Base-by-base conservation (phyloP, 176 grass and related monocot species). In the Canna indica region DNA sequence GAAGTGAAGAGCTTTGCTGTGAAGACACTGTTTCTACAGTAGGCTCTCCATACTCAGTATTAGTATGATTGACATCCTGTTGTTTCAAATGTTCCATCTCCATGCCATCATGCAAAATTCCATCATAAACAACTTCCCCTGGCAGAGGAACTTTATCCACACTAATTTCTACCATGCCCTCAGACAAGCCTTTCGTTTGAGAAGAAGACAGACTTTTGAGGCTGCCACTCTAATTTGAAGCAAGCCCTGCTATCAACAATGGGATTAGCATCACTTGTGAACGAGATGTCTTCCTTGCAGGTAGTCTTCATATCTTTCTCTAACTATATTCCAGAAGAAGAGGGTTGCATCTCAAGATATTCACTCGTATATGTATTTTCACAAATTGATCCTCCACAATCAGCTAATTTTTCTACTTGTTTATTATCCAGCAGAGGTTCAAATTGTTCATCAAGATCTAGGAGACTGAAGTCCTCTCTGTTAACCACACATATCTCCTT, bases 371-470 rank as follows among this genome's bases (percentile, higher is more conserved):
- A 53, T 13, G 14, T 54, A 38, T 56, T 42, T 67, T 35, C 47
- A 60, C 28, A 11, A 47, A 29, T 64, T 75, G 73, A 47, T 11
- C 17, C 22, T 38, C 39, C 17, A 42, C 41, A 22, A 33, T 36
- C 42, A 39, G 46, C 31, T 38, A 33, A 30, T 36, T 17, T 17
- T 76, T 76, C 62, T 39, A 76, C 36, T 38, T 38, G 62, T 50
- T 67, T 4, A 53, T 76, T 36, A 62, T 60, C 72, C 62, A 27
- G 18, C 28, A 67, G 45, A 54, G 30, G 67, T 26, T 67, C 32
- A 38, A 36, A 67, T 52, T 67, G 44, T 67, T 76, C 61, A 67
- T 76, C 62, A 7, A 76, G 29, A 52, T 76, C 61, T 26, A 76
- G 20, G 74, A 76, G 18, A 66, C 29, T 48, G 20, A 53, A 76